These are phyloP conservation scores for Leptographium galeiforme DNA, from an alignment of 2,329 filamentous ascomycete species.

Conservation along the genomic window DNA sequence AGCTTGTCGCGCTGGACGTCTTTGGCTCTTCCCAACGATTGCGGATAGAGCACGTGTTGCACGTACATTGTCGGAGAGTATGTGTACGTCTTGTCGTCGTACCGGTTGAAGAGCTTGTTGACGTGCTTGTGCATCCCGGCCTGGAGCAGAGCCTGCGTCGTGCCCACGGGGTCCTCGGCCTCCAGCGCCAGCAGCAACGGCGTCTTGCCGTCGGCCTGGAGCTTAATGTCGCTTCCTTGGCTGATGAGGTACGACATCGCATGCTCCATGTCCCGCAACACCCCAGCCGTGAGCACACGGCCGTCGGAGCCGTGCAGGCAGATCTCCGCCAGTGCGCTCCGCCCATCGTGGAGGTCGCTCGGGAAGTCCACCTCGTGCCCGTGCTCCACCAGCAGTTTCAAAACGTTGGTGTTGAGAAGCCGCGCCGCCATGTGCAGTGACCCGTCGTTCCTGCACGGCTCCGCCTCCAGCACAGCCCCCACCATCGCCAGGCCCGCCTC, in stretches of 20 bases:
- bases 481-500: conserved; percentile 40
- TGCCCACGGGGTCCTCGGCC: conserved; percentile 37
- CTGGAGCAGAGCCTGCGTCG: conserved; percentile 45
- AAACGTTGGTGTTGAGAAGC: conserved; percentile 41
- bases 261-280: conserved; percentile 41
- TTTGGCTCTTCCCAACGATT: conserved; percentile 11
- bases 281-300: conserved; percentile 28
- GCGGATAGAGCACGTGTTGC: conserved; percentile 25
- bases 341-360: conserved; percentile 45
- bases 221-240: conserved; percentile 40
- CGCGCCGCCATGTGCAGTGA: conserved; percentile 53
- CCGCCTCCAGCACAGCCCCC: conserved; percentile 38
- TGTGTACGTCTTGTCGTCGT: conserved; percentile 35
- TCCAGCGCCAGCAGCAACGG: conserved; percentile 47
- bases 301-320: conserved; percentile 41
- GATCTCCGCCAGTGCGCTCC: conserved; percentile 50
- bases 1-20: conserved; percentile 23
- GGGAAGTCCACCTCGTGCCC: conserved; percentile 54
- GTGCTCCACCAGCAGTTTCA: conserved; percentile 41
- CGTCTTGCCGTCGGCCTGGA: conserved; percentile 44
- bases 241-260: conserved; percentile 43
- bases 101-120: conserved; percentile 46
- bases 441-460: conserved; percentile 48
- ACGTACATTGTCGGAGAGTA: conserved; percentile 56
- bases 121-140: conserved; percentile 51